These are phyloP conservation scores for Prunus yedoensis DNA, from an alignment of 331 rosid genomes.

Conservation along the genomic window DNA sequence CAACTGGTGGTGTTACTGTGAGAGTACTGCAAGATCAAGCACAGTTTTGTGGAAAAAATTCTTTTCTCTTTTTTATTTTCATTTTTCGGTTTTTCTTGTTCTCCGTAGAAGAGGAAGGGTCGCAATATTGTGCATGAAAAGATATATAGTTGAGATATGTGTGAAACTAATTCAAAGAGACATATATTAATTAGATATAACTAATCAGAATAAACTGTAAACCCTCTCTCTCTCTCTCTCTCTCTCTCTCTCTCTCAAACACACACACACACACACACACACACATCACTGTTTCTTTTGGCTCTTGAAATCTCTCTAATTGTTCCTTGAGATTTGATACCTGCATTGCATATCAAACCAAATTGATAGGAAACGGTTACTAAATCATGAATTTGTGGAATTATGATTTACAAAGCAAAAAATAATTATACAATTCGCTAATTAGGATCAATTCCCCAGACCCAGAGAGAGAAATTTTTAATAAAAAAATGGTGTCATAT, in stretches of 20 bases:
- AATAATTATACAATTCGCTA: background rate
- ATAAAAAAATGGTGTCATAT: background rate
- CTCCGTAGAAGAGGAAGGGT: too few relatives aligned
- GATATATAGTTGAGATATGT: too few relatives aligned
- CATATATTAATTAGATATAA: too few relatives aligned
- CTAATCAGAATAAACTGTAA: background rate
- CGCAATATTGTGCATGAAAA: too few relatives aligned
- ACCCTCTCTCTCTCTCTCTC: background rate
- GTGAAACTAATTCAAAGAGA: too few relatives aligned
- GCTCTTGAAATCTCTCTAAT: background rate
- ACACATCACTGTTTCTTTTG: background rate
- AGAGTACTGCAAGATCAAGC: too few relatives aligned
- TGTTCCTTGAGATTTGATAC: background rate
- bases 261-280: too few relatives aligned
- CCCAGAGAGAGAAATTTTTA: too few relatives aligned
- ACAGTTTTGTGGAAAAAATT: too few relatives aligned
- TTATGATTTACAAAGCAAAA: background rate
- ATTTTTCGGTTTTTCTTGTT: too few relatives aligned
- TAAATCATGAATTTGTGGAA: background rate
- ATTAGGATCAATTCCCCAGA: background rate
- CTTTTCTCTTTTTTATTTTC: too few relatives aligned
- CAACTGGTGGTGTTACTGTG: too few relatives aligned
- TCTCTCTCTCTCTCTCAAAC: background rate
- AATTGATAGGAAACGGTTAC: background rate
- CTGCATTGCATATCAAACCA: slow-evolving; percentile 2